Conservation (phyloP, 345 rosid genomes). For the Rhodamnia rubescens region DNA sequence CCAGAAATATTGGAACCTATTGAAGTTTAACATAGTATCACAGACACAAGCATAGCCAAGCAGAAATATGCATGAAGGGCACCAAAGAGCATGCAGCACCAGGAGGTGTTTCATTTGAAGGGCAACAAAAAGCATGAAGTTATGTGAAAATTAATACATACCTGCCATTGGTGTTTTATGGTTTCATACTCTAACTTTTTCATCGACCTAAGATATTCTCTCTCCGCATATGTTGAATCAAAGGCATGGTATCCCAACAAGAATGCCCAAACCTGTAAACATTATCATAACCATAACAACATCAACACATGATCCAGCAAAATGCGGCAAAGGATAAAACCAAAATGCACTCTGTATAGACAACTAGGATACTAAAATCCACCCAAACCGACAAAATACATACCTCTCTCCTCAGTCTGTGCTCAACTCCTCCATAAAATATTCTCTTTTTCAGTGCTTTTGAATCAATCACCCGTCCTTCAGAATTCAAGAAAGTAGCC, state of each 20-base stretch:
- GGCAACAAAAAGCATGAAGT: neutral
- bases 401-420: constrained; percentile 69
- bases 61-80: neutral
- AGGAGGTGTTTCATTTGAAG: neutral
- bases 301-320: neutral
- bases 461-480: constrained; percentile 70
- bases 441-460: constrained; percentile 67
- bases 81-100: neutral
- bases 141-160: constrained; percentile 5
- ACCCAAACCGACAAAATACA: constrained; percentile 9
- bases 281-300: neutral
- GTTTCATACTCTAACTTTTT: constrained; percentile 71
- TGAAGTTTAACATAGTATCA: neutral
- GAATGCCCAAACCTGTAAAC: constrained; percentile 70
- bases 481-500: constrained; percentile 74
- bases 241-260: constrained; percentile 73
- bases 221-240: constrained; percentile 85
- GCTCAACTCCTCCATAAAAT: constrained; percentile 92
- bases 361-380: neutral
- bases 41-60: neutral
- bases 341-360: neutral
- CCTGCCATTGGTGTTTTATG: constrained; percentile 95
- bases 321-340: neutral
- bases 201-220: constrained; percentile 49
- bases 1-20: neutral